phyloP scores from a whole-genome alignment of 192 early-diverging fungal species.

The Coemansia furcata region DNA sequence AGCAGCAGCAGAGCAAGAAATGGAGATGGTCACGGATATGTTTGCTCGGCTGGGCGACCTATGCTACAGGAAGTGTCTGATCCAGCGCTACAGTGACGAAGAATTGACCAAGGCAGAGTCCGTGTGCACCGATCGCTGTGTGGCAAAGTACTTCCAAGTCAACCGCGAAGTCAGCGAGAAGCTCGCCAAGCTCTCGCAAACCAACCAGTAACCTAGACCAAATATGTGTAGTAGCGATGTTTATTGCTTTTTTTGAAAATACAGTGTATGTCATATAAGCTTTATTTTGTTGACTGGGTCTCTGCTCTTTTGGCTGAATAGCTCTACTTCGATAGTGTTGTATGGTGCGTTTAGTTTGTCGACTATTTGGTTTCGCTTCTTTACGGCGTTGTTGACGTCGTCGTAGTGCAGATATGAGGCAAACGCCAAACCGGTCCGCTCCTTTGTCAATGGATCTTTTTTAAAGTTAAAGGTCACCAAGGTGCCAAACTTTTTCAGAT shows the following conservation, averaged over 20 bases:
- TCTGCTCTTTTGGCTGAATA: neutral
- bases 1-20: conserved; percentile 70
- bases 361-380: conserved; percentile 12
- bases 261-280: neutral
- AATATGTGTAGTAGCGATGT: neutral
- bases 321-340: conserved; percentile 21
- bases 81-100: conserved; percentile 71
- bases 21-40: conserved; percentile 80
- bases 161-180: conserved; percentile 73
- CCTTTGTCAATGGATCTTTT: conserved; percentile 32
- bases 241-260: neutral
- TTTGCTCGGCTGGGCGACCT: conserved; percentile 72
- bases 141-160: conserved; percentile 83
- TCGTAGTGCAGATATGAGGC: conserved; percentile 25
- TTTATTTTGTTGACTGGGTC: neutral
- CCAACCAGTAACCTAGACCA: conserved; percentile 27
- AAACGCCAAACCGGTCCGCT: conserved; percentile 36
- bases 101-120: conserved; percentile 90
- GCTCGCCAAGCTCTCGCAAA: conserved; percentile 58
- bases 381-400: conserved; percentile 20
- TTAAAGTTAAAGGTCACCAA: conserved; percentile 31
- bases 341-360: conserved; percentile 15
- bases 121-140: conserved; percentile 87
- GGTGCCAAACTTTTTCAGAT: conserved; percentile 38
- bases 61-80: conserved; percentile 87